These are phyloP conservation scores for Artemisia tridentata DNA, from an alignment of 129 eudicot genomes.

Conservation along the genomic window DNA sequence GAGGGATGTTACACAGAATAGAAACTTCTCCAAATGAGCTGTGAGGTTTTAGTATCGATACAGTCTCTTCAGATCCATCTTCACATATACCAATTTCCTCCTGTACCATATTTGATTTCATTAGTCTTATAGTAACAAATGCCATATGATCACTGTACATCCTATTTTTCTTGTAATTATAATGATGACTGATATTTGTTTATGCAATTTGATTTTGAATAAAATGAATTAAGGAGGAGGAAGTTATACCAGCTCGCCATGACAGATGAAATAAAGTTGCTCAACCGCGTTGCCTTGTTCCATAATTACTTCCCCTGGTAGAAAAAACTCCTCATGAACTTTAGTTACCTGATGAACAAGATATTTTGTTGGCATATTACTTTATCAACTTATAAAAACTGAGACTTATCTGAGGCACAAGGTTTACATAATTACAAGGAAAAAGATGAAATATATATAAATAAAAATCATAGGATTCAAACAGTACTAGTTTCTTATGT, in stretches of 20 bases:
- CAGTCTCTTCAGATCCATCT: conserved; percentile 75
- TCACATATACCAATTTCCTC: conserved; percentile 71
- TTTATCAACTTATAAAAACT: background rate
- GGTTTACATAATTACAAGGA: background rate
- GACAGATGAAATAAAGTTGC: conserved; percentile 87
- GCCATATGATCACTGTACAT: background rate
- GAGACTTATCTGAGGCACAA: no score
- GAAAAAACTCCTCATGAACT: conserved; percentile 94
- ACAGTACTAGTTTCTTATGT: background rate
- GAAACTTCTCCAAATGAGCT: conserved; percentile 87
- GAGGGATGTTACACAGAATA: conserved; percentile 84
- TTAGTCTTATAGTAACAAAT: background rate
- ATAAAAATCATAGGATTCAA: background rate
- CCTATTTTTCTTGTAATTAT: no score
- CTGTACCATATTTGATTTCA: conserved; percentile 36
- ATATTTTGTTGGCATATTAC: background rate
- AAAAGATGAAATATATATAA: conserved; percentile 8
- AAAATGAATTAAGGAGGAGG: conserved; percentile 8
- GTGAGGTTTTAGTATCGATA: conserved; percentile 53
- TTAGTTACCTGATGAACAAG: conserved; percentile 73
- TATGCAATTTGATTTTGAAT: background rate
- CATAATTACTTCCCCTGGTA: conserved; percentile 97
- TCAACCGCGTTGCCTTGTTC: conserved; percentile 94
- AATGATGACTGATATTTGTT: no score
- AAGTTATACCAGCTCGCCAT: conserved; percentile 73